These are phyloP conservation scores for Beauveria medogensis DNA, from an alignment of 2,329 filamentous ascomycete species.

Conservation along the genomic window DNA sequence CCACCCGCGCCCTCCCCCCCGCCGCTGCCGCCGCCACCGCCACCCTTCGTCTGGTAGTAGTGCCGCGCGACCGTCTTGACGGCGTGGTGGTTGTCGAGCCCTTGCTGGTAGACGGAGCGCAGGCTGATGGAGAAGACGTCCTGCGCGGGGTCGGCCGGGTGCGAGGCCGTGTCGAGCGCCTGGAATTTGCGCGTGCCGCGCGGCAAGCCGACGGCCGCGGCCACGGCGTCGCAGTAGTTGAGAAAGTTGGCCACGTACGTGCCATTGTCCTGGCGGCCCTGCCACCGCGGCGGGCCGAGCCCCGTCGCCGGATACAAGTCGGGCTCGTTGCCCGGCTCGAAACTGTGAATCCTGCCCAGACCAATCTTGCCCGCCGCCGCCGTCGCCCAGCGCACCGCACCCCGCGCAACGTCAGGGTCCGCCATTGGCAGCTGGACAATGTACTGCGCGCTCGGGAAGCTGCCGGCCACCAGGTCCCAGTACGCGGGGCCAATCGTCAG, in stretches of 20 bases:
- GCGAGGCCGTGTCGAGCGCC: constrained; percentile 26
- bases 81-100: constrained; percentile 23
- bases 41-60: constrained; percentile 25
- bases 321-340: constrained; percentile 28
- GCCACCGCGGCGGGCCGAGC: constrained; percentile 25
- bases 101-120: constrained; percentile 10
- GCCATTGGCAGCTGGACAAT: constrained; percentile 29
- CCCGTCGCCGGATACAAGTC: constrained; percentile 24
- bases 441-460: constrained; percentile 25
- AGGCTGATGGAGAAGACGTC: constrained; percentile 8
- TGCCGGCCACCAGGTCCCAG: constrained; percentile 22
- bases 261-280: constrained; percentile 25
- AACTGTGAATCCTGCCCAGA: constrained; percentile 25
- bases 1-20: constrained; percentile 19
- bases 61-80: constrained; percentile 30
- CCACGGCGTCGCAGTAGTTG: constrained; percentile 23
- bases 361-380: constrained; percentile 23
- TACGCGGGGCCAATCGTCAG: constrained; percentile 28
- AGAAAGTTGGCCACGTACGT: constrained; percentile 29
- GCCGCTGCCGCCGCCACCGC: constrained; percentile 13
- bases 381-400: constrained; percentile 23
- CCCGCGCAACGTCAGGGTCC: constrained; percentile 26
- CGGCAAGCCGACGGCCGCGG: constrained; percentile 19
- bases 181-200: constrained; percentile 23
- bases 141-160: constrained; percentile 10